These are phyloP conservation scores for Aspergillus sclerotiicarbonarius DNA, from an alignment of 495 filamentous ascomycete genomes.

Conservation along the genomic window DNA sequence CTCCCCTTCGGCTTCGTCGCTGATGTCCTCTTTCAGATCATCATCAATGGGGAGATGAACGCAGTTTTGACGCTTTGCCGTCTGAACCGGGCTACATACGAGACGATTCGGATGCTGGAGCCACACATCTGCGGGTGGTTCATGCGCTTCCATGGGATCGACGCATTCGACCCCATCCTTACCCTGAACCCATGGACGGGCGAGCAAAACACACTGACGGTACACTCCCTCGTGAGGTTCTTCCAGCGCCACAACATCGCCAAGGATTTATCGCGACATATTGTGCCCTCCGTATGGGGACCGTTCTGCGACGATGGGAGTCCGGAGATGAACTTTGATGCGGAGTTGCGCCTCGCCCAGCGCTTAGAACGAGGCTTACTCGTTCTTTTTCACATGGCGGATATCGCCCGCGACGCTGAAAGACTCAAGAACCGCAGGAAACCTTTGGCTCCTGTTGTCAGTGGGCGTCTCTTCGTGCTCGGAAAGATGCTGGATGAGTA, in stretches of 20 bases:
- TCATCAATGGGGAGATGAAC: slow-evolving; percentile 25
- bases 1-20: slow-evolving; percentile 24
- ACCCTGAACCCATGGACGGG: slow-evolving; percentile 25
- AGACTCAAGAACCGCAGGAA: slow-evolving; percentile 10
- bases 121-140: slow-evolving; percentile 28
- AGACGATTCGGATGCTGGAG: slow-evolving; percentile 27
- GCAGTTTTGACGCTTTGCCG: slow-evolving; percentile 23
- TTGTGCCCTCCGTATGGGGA: slow-evolving; percentile 30
- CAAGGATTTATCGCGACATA: slow-evolving; percentile 19
- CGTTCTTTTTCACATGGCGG: slow-evolving; percentile 33
- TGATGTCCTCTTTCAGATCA: slow-evolving; percentile 34
- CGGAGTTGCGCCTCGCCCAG: slow-evolving; percentile 24
- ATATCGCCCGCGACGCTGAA: slow-evolving; percentile 24
- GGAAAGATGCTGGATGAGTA: slow-evolving; percentile 24
- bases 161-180: slow-evolving; percentile 24
- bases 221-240: slow-evolving; percentile 25
- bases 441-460: slow-evolving; percentile 10
- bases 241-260: slow-evolving; percentile 24
- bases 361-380: slow-evolving; percentile 28
- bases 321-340: slow-evolving; percentile 27
- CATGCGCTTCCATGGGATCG: slow-evolving; percentile 23
- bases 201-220: slow-evolving; percentile 18
- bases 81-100: slow-evolving; percentile 28
- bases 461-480: slow-evolving; percentile 16
- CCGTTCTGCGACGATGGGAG: slow-evolving; percentile 25